Conservation (phyloP, 2,329 filamentous ascomycete species). For the Lizonia empirigonia region DNA sequence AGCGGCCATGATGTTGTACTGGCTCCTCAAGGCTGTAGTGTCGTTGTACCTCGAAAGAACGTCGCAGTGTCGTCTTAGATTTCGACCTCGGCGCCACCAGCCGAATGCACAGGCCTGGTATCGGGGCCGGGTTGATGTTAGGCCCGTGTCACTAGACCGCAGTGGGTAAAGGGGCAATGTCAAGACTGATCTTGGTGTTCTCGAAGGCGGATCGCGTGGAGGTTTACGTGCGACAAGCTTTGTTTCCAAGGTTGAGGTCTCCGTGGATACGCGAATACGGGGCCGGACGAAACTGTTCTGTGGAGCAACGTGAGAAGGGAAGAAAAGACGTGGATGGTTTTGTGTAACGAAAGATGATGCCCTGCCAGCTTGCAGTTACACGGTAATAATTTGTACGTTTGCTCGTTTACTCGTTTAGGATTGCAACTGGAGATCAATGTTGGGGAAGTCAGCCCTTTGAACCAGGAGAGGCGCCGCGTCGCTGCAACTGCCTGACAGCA, state of each 20-base stretch:
- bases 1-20: constrained; percentile 11
- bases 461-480: constrained; percentile 6
- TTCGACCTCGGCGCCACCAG: constrained; percentile 15
- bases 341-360: background rate
- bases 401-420: background rate
- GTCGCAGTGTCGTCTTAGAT: constrained; percentile 11
- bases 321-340: no score
- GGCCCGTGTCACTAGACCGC: constrained; percentile 11
- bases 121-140: constrained; percentile 8
- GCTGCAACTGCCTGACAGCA: constrained; percentile 1
- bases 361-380: background rate
- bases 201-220: constrained; percentile 8
- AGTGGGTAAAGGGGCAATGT: constrained; percentile 12
- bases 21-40: constrained; percentile 9
- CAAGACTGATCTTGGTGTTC: constrained; percentile 5
- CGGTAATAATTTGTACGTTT: background rate
- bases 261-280: constrained; percentile 14
- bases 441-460: constrained; percentile 1
- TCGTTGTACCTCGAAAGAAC: constrained; percentile 5
- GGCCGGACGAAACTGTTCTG: background rate
- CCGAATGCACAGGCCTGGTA: constrained; percentile 8
- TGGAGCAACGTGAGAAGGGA: no score
- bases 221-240: constrained; percentile 14
- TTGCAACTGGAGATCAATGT: background rate
- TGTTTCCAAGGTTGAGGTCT: background rate